These are phyloP conservation scores for Phytophthora gonapodyides DNA, from an alignment of 352 stramenopile species.

Conservation along the genomic window DNA sequence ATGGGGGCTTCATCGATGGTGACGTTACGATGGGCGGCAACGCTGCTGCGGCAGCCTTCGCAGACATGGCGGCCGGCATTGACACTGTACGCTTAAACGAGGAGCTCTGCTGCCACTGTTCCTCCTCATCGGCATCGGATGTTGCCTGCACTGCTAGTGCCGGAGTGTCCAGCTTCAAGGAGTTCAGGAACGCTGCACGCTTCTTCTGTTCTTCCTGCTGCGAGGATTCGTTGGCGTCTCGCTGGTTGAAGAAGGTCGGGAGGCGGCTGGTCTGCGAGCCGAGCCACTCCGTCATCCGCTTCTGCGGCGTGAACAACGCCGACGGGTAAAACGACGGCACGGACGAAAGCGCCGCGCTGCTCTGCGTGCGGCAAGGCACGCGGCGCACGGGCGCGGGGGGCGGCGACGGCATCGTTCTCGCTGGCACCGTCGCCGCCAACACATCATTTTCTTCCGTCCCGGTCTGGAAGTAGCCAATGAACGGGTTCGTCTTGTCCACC, in stretches of 20 bases:
- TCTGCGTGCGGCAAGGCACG: slow-evolving; percentile 39
- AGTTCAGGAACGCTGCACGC: slow-evolving; percentile 27
- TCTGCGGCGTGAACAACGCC: slow-evolving; percentile 49
- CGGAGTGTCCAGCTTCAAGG: slow-evolving; percentile 29
- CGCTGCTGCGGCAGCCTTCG: slow-evolving; percentile 21
- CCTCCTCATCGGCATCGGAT: slow-evolving; percentile 20
- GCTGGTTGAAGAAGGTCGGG: slow-evolving; percentile 45
- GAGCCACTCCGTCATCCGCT: slow-evolving; percentile 55
- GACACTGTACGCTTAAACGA: slow-evolving; percentile 34
- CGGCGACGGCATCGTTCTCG: slow-evolving; percentile 16
- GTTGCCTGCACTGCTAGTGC: slow-evolving; percentile 15
- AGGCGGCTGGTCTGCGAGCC: slow-evolving; percentile 40
- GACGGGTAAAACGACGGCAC: slow-evolving; percentile 45
- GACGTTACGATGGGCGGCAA: slow-evolving; percentile 26
- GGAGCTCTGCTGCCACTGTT: slow-evolving; percentile 10
- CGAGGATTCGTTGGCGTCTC: slow-evolving; percentile 23
- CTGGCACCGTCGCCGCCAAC: not conserved
- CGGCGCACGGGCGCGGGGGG: slow-evolving; percentile 26
- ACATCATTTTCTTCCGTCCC: slow-evolving; percentile 35
- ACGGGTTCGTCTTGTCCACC: slow-evolving; percentile 88
- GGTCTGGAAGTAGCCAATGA: slow-evolving; percentile 87
- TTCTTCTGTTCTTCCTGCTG: slow-evolving; percentile 32
- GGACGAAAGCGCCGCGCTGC: slow-evolving; percentile 40
- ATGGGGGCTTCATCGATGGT: slow-evolving; percentile 6
- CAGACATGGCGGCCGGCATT: slow-evolving; percentile 27